A percentile compares a stretch with the other conserved stretches of the same genome.
These are phyloP conservation scores for Beauveria asiatica DNA, from an alignment of 2,329 filamentous ascomycete genomes.

Conservation along the genomic window DNA sequence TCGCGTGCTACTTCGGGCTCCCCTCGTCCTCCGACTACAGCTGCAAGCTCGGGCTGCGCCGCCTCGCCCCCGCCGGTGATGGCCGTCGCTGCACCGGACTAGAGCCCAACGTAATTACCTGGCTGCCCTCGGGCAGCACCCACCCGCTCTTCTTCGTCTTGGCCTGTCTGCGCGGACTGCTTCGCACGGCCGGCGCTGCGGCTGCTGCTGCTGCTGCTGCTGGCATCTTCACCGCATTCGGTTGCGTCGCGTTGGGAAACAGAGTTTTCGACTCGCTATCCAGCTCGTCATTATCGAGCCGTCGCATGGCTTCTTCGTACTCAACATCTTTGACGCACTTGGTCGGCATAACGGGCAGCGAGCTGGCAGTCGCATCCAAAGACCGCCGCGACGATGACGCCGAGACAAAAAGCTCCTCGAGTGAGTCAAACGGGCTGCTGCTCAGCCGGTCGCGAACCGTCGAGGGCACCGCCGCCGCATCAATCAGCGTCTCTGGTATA, in stretches of 20 bases:
- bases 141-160: constrained; percentile 15
- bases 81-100: constrained; percentile 7
- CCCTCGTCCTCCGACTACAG: constrained; percentile 12
- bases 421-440: constrained; percentile 27
- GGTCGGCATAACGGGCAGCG: constrained; percentile 17
- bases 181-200: constrained; percentile 14
- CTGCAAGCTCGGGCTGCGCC: neutral
- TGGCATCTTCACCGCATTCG: constrained; percentile 9
- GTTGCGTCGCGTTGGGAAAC: constrained; percentile 27
- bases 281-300: constrained; percentile 26
- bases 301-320: constrained; percentile 37
- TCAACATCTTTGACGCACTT: constrained; percentile 26
- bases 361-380: constrained; percentile 15
- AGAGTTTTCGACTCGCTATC: constrained; percentile 20
- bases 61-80: neutral
- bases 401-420: constrained; percentile 34
- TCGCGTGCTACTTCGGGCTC: constrained; percentile 15
- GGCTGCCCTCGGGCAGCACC: constrained; percentile 21
- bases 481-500: constrained; percentile 16
- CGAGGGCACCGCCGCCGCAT: constrained; percentile 2
- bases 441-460: neutral
- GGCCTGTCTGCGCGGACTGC: constrained; percentile 2
- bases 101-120: constrained; percentile 25
- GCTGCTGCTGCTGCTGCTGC: neutral
- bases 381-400: constrained; percentile 28